These are phyloP conservation scores for Salix suchowensis DNA, from an alignment of 345 rosid species.

Conservation along the genomic window DNA sequence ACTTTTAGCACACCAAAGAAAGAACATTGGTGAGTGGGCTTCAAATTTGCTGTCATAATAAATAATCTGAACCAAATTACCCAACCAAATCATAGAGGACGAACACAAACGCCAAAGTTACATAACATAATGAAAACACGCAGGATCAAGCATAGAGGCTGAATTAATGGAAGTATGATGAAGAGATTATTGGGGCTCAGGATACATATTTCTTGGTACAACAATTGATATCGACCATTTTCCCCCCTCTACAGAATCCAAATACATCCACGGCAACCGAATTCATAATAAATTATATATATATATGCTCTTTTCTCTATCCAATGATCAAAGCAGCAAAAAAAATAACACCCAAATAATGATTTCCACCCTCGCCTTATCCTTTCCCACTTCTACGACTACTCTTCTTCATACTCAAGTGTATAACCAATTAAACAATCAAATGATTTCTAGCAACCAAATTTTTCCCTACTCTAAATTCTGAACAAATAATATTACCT, in stretches of 20 bases:
- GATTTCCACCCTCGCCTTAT: constrained; percentile 3
- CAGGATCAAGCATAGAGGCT: not conserved
- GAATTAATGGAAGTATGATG: not conserved
- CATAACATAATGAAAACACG: not conserved
- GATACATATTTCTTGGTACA: constrained; percentile 14
- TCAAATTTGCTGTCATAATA: not conserved
- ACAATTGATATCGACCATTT: constrained; percentile 5
- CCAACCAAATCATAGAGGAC: constrained; percentile 1
- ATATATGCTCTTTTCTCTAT: constrained; percentile 11
- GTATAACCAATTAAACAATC: constrained; percentile 25
- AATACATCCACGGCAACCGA: constrained; percentile 12
- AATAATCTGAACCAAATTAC: not conserved
- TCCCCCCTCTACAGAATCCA: constrained; percentile 1
- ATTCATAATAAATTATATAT: not conserved
- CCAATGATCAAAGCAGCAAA: constrained; percentile 21
- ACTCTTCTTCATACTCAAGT: constrained; percentile 14
- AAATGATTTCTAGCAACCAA: constrained; percentile 20
- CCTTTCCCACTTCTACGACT: constrained; percentile 6
- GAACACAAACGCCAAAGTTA: not conserved
- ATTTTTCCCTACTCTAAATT: constrained; percentile 23
- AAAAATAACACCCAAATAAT: constrained; percentile 21
- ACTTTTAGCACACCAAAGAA: not conserved
- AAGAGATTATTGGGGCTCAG: constrained; percentile 23
- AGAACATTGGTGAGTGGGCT: not conserved
- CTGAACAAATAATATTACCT: constrained; percentile 5